These are phyloP conservation scores for Mortierella sp. DNA, from an alignment of 371 early-diverging fungal species.

Conservation along the genomic window DNA sequence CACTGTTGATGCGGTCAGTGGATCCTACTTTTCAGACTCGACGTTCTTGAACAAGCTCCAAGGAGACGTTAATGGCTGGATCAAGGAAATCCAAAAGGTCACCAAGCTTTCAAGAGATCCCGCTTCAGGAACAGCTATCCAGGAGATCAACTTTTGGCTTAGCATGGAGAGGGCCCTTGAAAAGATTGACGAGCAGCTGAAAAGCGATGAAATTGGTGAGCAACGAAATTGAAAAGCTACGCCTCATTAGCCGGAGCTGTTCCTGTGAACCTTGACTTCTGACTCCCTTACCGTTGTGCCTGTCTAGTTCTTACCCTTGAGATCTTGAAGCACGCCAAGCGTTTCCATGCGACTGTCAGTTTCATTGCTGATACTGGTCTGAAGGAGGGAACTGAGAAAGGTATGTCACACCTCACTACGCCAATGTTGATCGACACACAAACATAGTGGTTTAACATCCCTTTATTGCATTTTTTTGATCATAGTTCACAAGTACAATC, in stretches of 20 bases:
- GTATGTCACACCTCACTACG: conserved; percentile 36
- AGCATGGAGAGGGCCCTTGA: conserved; percentile 95
- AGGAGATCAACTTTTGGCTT: conserved; percentile 99
- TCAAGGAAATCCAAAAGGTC: conserved; percentile 98
- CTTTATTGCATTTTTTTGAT: too few relatives aligned
- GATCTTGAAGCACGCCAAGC: conserved; percentile 95
- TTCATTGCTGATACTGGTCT: conserved; percentile 98
- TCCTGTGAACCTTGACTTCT: too few relatives aligned
- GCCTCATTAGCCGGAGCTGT: too few relatives aligned
- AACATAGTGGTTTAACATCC: neutral
- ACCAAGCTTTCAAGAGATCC: conserved; percentile 96
- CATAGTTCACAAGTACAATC: conserved; percentile 92
- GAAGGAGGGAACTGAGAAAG: conserved; percentile 91
- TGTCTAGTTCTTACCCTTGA: conserved; percentile 86
- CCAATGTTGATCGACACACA: neutral
- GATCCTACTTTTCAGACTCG: conserved; percentile 78
- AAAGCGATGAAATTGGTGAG: conserved; percentile 87
- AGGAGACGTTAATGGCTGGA: conserved; percentile 97
- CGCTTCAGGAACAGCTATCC: conserved; percentile 90
- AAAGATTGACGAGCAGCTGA: conserved; percentile 94
- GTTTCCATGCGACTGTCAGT: conserved; percentile 97
- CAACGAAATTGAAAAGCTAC: too few relatives aligned
- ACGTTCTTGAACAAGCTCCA: conserved; percentile 93
- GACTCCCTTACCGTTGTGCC: too few relatives aligned
- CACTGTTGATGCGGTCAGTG: conserved; percentile 80